phyloP scores from a whole-genome alignment of 805 yeast species.

The Aciculoconidium aculeatum region DNA sequence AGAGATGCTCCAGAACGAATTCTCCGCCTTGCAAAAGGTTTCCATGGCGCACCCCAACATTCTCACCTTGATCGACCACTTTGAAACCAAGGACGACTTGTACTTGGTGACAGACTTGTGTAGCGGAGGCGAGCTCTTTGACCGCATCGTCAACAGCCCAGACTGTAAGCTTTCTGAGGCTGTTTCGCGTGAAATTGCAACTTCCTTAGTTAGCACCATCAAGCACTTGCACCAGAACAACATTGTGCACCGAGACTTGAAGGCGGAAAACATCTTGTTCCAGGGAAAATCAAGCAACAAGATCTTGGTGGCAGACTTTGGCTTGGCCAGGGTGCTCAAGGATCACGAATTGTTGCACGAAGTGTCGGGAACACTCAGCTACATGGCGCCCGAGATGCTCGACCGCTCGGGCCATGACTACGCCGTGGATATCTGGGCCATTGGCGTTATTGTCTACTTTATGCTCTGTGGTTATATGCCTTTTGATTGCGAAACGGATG shows the following conservation, averaged over 20 bases:
- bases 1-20: conserved; percentile 51
- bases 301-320: conserved; percentile 56
- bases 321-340: conserved; percentile 49
- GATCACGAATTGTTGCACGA: conserved; percentile 31
- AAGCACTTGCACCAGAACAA: conserved; percentile 52
- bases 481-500: conserved; percentile 66
- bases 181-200: conserved; percentile 46
- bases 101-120: conserved; percentile 64
- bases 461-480: conserved; percentile 73
- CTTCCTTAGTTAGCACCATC: conserved; percentile 48
- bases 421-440: conserved; percentile 70
- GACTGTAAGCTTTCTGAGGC: conserved; percentile 39
- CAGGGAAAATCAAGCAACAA: conserved; percentile 20
- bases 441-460: conserved; percentile 67
- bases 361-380: conserved; percentile 65
- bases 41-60: conserved; percentile 49
- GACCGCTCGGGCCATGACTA: conserved; percentile 47
- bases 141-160: conserved; percentile 38
- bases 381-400: conserved; percentile 68
- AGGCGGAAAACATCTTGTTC: conserved; percentile 66
- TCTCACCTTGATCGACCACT: conserved; percentile 59
- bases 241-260: conserved; percentile 66
- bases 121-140: conserved; percentile 63
- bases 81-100: conserved; percentile 56
- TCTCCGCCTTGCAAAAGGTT: conserved; percentile 46